These are phyloP conservation scores for Calonectria honghensis DNA, from an alignment of 2,329 filamentous ascomycete genomes.

Conservation along the genomic window DNA sequence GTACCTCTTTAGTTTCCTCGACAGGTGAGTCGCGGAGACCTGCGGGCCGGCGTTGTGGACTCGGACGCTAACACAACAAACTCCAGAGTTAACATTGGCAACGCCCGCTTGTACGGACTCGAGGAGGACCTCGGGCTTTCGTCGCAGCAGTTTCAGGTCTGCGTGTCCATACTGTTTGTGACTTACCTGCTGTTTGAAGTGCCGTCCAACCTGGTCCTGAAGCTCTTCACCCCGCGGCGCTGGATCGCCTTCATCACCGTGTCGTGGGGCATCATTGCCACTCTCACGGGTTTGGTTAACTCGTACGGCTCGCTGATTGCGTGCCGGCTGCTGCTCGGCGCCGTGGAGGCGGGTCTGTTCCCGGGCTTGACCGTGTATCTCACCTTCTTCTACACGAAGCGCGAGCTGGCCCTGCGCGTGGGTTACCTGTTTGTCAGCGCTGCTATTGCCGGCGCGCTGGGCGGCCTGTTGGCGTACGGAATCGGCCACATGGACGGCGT, in stretches of 20 bases:
- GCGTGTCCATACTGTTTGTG: constrained; percentile 80
- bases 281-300: constrained; percentile 80
- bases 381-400: constrained; percentile 85
- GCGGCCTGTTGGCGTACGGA: constrained; percentile 83
- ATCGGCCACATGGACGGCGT: constrained; percentile 84
- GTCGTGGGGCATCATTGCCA: constrained; percentile 81
- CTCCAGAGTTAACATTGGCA: constrained; percentile 81
- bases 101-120: constrained; percentile 79
- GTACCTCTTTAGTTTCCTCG: constrained; percentile 86
- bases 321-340: constrained; percentile 80
- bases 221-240: constrained; percentile 76
- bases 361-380: constrained; percentile 82
- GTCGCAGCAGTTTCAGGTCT: constrained; percentile 80
- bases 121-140: constrained; percentile 77
- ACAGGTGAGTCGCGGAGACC: constrained; percentile 70
- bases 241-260: constrained; percentile 80
- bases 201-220: constrained; percentile 79
- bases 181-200: constrained; percentile 79
- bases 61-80: background rate
- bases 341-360: constrained; percentile 82
- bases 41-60: background rate
- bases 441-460: constrained; percentile 82
- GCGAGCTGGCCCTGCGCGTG: constrained; percentile 82
- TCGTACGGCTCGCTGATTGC: constrained; percentile 80
- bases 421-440: constrained; percentile 84